Evolutionary conservation across 371 early-diverging fungal species (phyloP).

Genomic region (Actinomortierella ambigua): DNA sequence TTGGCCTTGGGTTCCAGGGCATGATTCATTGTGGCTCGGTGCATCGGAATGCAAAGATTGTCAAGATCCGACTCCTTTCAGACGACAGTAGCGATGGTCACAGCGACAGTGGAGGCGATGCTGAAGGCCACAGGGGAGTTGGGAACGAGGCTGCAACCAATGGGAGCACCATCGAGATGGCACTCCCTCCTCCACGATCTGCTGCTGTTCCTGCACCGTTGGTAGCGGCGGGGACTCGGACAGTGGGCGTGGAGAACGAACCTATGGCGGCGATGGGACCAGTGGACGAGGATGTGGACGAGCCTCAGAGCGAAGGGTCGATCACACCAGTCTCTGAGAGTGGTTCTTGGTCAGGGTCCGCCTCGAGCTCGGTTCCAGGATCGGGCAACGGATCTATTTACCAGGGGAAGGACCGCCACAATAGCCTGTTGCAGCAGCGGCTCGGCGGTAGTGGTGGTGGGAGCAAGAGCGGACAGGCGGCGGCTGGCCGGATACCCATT

Average conservation of each 20-base stretch:
- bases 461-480: background rate
- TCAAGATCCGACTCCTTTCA: conserved; percentile 49
- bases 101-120: background rate
- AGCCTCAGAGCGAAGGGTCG: conserved; percentile 12
- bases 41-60: conserved; percentile 77
- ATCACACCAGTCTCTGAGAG: conserved; percentile 37
- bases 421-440: conserved; percentile 5
- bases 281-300: conserved; percentile 10
- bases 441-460: no score
- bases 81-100: conserved; percentile 16
- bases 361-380: conserved; percentile 15
- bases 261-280: no score
- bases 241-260: no score
- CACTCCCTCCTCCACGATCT: no score
- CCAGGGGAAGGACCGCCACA: no score
- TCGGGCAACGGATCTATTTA: conserved; percentile 7
- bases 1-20: conserved; percentile 80
- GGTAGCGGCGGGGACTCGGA: no score
- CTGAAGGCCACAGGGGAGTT: background rate
- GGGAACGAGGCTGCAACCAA: no score
- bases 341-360: conserved; percentile 38
- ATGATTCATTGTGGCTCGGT: conserved; percentile 92
- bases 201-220: no score
- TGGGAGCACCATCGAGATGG: no score
- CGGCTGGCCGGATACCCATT: conserved; percentile 18